phyloP scores from a whole-genome alignment of 2,329 filamentous ascomycete species.

The Thelonectria olida region DNA sequence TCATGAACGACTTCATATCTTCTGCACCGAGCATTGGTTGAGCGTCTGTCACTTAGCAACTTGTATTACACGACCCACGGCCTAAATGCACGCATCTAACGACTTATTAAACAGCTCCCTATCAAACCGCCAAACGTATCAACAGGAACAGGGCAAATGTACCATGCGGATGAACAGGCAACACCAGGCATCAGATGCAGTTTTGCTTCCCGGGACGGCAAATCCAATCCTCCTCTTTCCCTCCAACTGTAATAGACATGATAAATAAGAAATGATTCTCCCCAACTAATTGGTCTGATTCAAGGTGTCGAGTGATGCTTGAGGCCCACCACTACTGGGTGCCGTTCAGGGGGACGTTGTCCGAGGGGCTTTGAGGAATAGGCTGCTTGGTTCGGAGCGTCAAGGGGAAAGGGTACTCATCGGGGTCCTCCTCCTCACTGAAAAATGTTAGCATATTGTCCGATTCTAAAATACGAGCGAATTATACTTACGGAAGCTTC shows the following conservation, averaged over 20 bases:
- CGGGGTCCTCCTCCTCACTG: constrained; percentile 93
- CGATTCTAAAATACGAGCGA: background rate
- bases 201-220: background rate
- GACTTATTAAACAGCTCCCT: constrained; percentile 16
- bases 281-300: background rate
- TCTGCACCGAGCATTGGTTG: too few species aligned
- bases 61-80: background rate
- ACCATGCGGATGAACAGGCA: constrained; percentile 16
- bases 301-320: background rate
- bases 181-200: constrained; percentile 18
- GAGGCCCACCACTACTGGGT: constrained; percentile 5
- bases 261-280: constrained; percentile 9
- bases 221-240: constrained; percentile 20
- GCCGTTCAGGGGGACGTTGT: constrained; percentile 38
- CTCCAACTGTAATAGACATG: constrained; percentile 9
- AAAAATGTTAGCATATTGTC: constrained; percentile 29
- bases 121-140: constrained; percentile 15
- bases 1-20: too few species aligned
- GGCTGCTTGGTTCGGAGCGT: constrained; percentile 64
- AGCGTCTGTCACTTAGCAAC: background rate
- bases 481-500: constrained; percentile 88
- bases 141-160: constrained; percentile 18
- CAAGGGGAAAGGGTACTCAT: constrained; percentile 70
- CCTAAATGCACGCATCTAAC: background rate
- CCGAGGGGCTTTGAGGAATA: constrained; percentile 35